Percentiles rank a stretch among this genome's conserved stretches.
Evolutionary conservation across 2,329 filamentous ascomycete genomes (phyloP).

Genomic region (Monilinia fructicola): DNA sequence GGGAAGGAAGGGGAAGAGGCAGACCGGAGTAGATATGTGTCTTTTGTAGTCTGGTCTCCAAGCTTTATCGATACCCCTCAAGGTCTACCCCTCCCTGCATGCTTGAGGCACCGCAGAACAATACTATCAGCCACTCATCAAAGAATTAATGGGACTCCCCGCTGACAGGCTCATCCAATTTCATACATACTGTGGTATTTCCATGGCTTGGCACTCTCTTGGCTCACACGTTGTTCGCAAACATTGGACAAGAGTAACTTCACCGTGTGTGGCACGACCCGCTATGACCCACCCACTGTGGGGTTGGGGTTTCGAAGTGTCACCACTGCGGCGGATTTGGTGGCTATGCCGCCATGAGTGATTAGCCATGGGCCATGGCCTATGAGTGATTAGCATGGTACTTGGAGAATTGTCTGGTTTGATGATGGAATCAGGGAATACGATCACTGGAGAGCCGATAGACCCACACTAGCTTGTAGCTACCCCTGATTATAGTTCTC

Average conservation of each 20-base stretch:
- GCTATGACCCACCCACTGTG: conserved; percentile 4
- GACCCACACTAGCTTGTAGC: conserved; percentile 16
- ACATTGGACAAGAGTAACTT: conserved; percentile 15
- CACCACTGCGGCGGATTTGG: conserved; percentile 3
- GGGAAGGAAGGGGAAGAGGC: not conserved
- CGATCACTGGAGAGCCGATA: not conserved
- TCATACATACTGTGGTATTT: not conserved
- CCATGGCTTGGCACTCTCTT: conserved; percentile 12
- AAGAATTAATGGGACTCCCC: conserved; percentile 9
- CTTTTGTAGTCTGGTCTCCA: conserved; percentile 1
- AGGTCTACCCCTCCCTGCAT: conserved; percentile 16
- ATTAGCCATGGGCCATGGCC: too few relatives aligned
- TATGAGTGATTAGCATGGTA: not conserved
- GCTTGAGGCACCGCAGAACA: not conserved
- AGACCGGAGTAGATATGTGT: conserved; percentile 9
- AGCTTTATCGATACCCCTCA: not conserved
- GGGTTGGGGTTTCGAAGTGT: conserved; percentile 7
- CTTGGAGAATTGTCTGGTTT: not conserved
- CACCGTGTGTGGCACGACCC: conserved; percentile 8
- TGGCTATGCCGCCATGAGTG: not conserved
- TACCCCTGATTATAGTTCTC: not conserved
- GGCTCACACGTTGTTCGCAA: conserved; percentile 17
- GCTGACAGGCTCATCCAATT: not conserved
- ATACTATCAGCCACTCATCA: conserved; percentile 14
- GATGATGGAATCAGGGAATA: conserved; percentile 15